A percentile compares a stretch with the other conserved stretches of the same genome.
These are phyloP conservation scores for Oryza australiensis DNA, from an alignment of 176 grass and related monocot genomes.

Conservation along the genomic window DNA sequence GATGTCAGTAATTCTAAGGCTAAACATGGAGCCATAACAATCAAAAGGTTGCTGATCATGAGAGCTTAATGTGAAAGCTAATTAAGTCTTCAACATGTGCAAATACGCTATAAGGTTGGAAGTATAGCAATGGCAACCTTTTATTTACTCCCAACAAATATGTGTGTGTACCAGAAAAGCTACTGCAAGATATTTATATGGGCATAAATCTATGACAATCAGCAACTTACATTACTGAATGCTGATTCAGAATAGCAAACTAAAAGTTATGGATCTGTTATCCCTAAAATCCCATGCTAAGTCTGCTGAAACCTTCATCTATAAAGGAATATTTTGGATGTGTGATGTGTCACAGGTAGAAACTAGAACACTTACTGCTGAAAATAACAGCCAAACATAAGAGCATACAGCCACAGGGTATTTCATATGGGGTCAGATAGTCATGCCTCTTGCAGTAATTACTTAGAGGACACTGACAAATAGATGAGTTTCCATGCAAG, in stretches of 20 bases:
- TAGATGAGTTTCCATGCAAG: background rate
- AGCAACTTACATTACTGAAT: conserved; percentile 4
- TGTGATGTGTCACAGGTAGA: background rate
- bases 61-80: conserved; percentile 2
- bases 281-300: conserved; percentile 14
- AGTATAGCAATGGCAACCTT: background rate
- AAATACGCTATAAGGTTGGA: background rate
- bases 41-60: background rate
- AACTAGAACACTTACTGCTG: background rate
- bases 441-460: background rate
- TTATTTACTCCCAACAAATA: background rate
- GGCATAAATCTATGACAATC: background rate
- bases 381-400: conserved; percentile 5
- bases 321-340: conserved; percentile 7
- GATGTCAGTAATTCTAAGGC: background rate
- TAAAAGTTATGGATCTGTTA: background rate
- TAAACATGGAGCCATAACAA: background rate
- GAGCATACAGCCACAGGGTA: background rate
- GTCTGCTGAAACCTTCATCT: background rate
- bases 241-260: background rate
- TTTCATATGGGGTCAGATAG: background rate
- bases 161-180: background rate
- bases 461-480: background rate
- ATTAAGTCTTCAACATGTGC: background rate
- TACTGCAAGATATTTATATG: conserved; percentile 9